phyloP scores from a whole-genome alignment of 257 asterid species.

The Eustoma russellianum region DNA sequence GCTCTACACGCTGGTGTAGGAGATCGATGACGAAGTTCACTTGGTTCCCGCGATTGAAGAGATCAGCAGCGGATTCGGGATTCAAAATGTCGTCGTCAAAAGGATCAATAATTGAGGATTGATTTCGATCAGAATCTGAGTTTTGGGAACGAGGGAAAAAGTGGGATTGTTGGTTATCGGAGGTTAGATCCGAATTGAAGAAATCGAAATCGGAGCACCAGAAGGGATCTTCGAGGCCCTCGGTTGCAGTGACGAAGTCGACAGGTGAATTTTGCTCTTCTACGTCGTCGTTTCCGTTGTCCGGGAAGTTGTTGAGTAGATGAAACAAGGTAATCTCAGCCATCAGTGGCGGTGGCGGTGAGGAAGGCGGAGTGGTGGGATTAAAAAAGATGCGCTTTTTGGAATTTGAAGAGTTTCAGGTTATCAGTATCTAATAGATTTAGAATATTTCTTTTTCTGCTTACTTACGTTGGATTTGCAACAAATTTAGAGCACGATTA shows the following conservation, averaged over 20 bases:
- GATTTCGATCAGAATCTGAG: slow-evolving; percentile 4
- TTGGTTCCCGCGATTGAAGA: slow-evolving; percentile 22
- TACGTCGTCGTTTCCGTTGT: slow-evolving; percentile 10
- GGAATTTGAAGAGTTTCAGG: neutral
- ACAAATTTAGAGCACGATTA: no score
- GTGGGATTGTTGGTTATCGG: slow-evolving; percentile 7
- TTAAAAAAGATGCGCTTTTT: neutral
- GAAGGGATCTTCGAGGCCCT: slow-evolving; percentile 11
- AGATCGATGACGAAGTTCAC: slow-evolving; percentile 33
- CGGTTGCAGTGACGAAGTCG: neutral
- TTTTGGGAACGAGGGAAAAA: slow-evolving; percentile 1
- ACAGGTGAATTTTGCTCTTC: slow-evolving; percentile 5
- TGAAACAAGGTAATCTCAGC: slow-evolving; percentile 18
- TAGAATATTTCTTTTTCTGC: no score
- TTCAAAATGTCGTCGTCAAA: slow-evolving; percentile 13
- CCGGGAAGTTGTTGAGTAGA: slow-evolving; percentile 13
- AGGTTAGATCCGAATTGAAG: slow-evolving; percentile 19
- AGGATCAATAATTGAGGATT: neutral
- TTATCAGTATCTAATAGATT: no score
- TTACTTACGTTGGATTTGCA: no score
- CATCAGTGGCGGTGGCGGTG: slow-evolving; percentile 4
- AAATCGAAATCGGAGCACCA: slow-evolving; percentile 21
- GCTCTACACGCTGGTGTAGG: slow-evolving; percentile 31
- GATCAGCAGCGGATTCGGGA: slow-evolving; percentile 20
- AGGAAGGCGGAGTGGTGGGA: neutral